Evolutionary conservation across 2,329 filamentous ascomycete genomes (phyloP), one percentile per base, ranked within the genome.

Genomic region (Colletotrichum limetticola): DNA sequence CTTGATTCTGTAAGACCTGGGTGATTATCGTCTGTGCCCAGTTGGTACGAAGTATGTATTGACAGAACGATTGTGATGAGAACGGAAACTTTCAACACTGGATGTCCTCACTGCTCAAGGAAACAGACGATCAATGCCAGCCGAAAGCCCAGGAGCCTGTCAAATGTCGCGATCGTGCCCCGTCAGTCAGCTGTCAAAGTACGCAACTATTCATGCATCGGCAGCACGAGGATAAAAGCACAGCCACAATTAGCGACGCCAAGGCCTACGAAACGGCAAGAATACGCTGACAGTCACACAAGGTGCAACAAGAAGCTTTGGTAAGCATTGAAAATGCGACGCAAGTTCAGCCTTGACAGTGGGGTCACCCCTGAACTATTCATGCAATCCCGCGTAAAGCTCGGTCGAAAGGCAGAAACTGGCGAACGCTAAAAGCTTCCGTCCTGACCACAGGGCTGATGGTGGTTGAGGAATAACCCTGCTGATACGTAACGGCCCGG

Each of bases 401-500:
- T 49, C 42, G 42, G 42, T 49, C 19, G 42, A 5, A n/a, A 9
- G 49, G 9, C 7, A 16, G 30, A 24, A 11, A 9, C 42, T 14
- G 52, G 5, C 6, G 22, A 30, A 6, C 35, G 49, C 65, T 60
- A 60, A 22, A 26, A 52, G 11, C 37, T 22, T n/a, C 30, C 5
- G 12, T 32, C 16, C 22, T 30, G 59, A 59, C 24, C 30, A 28
- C 46, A 55, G 30, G 16, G 53, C 49, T 58, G 53, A 58, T 28
- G 28, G 12, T 24, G 49, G 26, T 16, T 35, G 30, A 30, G 53
- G 24, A 46, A 14, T 19, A 32, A 46, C 52, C 66, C 14, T 60
- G 59, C 19, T 5, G 52, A 35, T 59, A 46, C 59, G 66, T 46
- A 35, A 64, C 26, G 70, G 46, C 24, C 59, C 55, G 66, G n/a